Conservation (phyloP, 2,329 filamentous ascomycete species). For the Pyricularia sp. region DNA sequence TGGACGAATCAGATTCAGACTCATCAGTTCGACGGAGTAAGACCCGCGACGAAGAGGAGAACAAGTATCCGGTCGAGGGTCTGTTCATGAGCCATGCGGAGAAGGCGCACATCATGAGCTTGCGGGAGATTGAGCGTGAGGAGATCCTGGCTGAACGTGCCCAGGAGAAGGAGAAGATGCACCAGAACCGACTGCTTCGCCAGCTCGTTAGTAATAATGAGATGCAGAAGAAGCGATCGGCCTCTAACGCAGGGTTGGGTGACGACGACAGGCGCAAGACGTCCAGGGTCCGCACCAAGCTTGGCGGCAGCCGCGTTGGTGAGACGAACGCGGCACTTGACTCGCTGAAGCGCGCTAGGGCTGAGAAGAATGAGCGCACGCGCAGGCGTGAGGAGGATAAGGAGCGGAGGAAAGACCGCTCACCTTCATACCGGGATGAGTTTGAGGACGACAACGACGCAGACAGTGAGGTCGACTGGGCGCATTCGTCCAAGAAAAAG, state of each 20-base stretch:
- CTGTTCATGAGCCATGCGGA: conserved; percentile 68
- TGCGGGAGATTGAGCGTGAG: conserved; percentile 88
- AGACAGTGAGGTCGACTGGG: conserved; percentile 75
- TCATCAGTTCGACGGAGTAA: conserved; percentile 37
- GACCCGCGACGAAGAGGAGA: conserved; percentile 45
- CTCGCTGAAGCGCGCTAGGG: conserved; percentile 48
- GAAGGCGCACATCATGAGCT: conserved; percentile 68
- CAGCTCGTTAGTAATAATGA: conserved; percentile 62
- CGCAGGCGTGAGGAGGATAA: conserved; percentile 55
- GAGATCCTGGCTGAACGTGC: conserved; percentile 81
- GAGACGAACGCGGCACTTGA: conserved; percentile 69
- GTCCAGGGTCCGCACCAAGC: conserved; percentile 59
- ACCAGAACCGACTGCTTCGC: conserved; percentile 74
- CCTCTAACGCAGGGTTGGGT: conserved; percentile 67
- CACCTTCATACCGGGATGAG: conserved; percentile 3
- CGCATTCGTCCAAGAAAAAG: conserved; percentile 41
- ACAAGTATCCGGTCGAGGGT: conserved; percentile 79
- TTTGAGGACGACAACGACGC: conserved; percentile 53
- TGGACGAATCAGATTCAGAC: conserved; percentile 85
- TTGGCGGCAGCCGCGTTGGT: conserved; percentile 56
- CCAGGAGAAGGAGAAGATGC: conserved; percentile 69
- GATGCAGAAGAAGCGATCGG: conserved; percentile 69
- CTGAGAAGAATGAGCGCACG: conserved; percentile 55
- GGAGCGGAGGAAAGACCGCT: conserved; percentile 40
- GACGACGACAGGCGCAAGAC: conserved; percentile 65